Percentiles rank a stretch among this genome's conserved stretches.
Evolutionary conservation across 768 basidiomycete species (phyloP).

Genomic region (Lentinula guzmanii): DNA sequence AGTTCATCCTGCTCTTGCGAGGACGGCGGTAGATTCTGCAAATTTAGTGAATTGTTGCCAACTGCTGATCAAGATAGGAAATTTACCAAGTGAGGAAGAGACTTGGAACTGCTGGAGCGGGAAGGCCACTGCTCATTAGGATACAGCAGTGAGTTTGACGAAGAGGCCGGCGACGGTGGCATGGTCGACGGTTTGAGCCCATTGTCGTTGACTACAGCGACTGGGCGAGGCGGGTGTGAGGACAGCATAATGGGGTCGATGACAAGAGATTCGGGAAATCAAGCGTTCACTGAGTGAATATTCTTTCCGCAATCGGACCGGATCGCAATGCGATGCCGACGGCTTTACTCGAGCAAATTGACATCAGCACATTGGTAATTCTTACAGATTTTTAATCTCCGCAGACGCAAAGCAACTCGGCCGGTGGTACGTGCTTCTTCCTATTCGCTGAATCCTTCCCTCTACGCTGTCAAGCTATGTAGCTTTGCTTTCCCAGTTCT

Average conservation of each 20-base stretch:
- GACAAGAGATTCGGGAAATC: slow-evolving; percentile 2
- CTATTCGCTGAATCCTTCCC: neutral
- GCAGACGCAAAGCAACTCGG: neutral
- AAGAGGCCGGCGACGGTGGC: slow-evolving; percentile 3
- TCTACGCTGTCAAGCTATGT: neutral
- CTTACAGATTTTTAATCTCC: neutral
- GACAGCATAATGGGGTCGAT: slow-evolving; percentile 2
- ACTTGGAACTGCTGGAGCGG: neutral
- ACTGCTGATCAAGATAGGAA: neutral
- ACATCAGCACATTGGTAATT: neutral
- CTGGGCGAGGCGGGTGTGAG: slow-evolving; percentile 1
- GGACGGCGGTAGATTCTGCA: neutral
- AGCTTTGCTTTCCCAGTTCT: neutral
- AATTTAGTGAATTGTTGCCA: neutral
- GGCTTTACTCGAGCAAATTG: neutral
- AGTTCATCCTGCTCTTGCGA: neutral
- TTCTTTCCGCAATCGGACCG: neutral
- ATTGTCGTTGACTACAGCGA: neutral
- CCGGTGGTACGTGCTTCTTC: neutral
- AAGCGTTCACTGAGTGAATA: neutral
- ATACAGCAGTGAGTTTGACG: neutral
- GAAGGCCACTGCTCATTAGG: neutral
- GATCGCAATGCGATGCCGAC: neutral
- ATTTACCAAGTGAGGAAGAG: slow-evolving; percentile 1
- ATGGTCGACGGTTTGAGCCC: neutral